Evolutionary conservation across 352 stramenopile species (phyloP), one percentile per base, ranked within the genome.

Genomic region (Albugo laibachii): DNA sequence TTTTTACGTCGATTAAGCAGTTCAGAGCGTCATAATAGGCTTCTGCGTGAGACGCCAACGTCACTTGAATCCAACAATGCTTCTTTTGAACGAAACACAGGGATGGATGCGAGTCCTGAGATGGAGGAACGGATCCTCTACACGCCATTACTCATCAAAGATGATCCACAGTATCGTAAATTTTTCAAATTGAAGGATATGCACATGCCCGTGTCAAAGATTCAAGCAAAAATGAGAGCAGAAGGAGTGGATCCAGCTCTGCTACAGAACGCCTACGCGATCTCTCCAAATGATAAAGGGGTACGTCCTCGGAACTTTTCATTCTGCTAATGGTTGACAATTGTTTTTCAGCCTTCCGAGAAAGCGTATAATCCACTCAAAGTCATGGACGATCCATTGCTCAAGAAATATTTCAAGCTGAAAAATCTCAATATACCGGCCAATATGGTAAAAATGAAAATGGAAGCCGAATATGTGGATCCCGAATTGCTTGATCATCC

Each of bases 371-470:
- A 75, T 5, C 67, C 66, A 3, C 59, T 88, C 57, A 77, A 69
- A 5, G 69, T 83, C 16, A 63, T 58, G 4, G 73, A 95, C 31
- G 79, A 92, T 48, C 66, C 74, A 11, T 75, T 57, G 31, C 81
- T 84, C 46, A 77, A 75, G 37, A 87, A 85, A 55, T 92, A 86
- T 53, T 88, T 91, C 54, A 84, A 89, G 59, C 61, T 92, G 24
- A 88, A 86, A 58, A 58, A 45, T 14, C 78, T 91, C 70, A 62
- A 74, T 55, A 87, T 92, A 75, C 62, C 76, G 0, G 39, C 80
- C 14, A 68, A 83, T 16, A 66, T 88, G 40, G 84, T 92, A 54
- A 88, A 86, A 49, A 49, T 86, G 48, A 87, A 91, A 54, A 92
- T 92, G 72, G 67, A 86, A 50, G 66, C 66, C 0, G 80, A 91